A percentile compares a stretch with the other conserved stretches of the same genome.
phyloP scores from a whole-genome alignment of 345 rosid genomes.

The Firmiana major region DNA sequence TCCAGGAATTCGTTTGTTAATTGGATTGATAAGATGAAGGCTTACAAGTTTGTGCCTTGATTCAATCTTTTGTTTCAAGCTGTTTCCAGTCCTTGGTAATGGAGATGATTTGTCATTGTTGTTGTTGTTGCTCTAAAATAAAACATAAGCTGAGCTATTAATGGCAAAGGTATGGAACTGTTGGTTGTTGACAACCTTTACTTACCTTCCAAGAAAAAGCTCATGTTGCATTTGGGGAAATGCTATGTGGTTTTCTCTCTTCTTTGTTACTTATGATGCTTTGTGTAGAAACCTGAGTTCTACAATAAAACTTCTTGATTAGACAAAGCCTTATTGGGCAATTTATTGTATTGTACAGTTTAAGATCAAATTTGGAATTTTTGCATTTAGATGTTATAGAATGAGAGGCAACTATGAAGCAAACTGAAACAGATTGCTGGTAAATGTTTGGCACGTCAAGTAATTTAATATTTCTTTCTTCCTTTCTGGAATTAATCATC shows the following conservation, averaged over 20 bases:
- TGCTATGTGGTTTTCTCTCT: background rate
- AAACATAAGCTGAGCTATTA: background rate
- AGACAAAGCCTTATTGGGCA: background rate
- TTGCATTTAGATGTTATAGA: background rate
- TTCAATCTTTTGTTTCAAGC: background rate
- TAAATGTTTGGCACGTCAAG: background rate
- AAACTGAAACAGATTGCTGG: too few species aligned
- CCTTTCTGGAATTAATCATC: background rate
- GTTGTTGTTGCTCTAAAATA: background rate
- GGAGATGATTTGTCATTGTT: background rate
- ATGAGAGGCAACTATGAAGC: background rate
- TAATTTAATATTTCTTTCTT: too few species aligned
- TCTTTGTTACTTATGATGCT: background rate
- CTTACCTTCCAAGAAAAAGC: background rate
- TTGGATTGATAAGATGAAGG: conserved; percentile 48
- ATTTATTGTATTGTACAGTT: background rate
- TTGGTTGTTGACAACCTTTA: background rate
- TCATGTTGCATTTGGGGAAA: background rate
- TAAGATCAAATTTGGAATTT: background rate
- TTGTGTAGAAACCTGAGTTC: background rate
- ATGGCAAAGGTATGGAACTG: background rate
- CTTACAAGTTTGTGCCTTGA: conserved; percentile 44
- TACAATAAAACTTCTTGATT: background rate
- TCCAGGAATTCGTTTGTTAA: conserved; percentile 43
- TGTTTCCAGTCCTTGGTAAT: background rate